phyloP scores from a whole-genome alignment of 768 basidiomycete species.

The Boletus rubroflammeus region DNA sequence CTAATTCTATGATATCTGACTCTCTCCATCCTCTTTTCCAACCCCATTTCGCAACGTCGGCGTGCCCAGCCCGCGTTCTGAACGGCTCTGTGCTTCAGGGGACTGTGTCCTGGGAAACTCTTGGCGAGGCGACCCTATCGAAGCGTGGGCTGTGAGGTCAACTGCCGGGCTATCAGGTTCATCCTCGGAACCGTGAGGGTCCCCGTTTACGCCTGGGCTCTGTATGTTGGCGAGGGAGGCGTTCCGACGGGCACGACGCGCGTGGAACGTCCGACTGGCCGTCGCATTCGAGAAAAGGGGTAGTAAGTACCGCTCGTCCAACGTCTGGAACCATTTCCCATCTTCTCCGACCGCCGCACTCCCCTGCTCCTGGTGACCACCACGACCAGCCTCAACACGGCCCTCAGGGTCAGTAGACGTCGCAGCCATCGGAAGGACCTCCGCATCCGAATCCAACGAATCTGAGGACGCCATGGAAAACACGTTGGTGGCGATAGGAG shows the following conservation, averaged over 20 bases:
- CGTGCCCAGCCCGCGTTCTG: conserved; percentile 61
- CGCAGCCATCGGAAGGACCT: conserved; percentile 74
- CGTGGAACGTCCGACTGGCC: conserved; percentile 82
- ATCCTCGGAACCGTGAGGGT: conserved; percentile 38
- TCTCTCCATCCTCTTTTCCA: conserved; percentile 25
- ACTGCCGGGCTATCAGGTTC: conserved; percentile 43
- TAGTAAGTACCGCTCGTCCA: conserved; percentile 92
- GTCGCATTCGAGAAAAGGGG: conserved; percentile 93
- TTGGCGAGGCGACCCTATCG: conserved; percentile 3
- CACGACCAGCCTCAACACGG: conserved; percentile 2
- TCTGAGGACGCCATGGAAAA: conserved; percentile 75
- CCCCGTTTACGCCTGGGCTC: conserved; percentile 25
- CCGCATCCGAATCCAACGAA: conserved; percentile 73
- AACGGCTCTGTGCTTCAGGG: conserved; percentile 48
- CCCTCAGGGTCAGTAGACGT: conserved; percentile 34
- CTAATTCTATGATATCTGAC: not conserved
- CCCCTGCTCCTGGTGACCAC: conserved; percentile 3
- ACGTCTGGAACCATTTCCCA: conserved; percentile 91
- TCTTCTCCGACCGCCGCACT: conserved; percentile 48
- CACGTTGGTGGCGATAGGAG: conserved; percentile 29
- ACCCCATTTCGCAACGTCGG: conserved; percentile 55
- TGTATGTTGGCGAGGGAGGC: conserved; percentile 26
- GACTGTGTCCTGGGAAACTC: conserved; percentile 24
- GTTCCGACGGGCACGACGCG: conserved; percentile 59
- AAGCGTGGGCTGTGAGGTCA: conserved; percentile 35